Percentiles rank a stretch among this genome's conserved stretches.
Conservation (phyloP, 2,329 filamentous ascomycete genomes). For the Botrytis pseudocinerea region DNA sequence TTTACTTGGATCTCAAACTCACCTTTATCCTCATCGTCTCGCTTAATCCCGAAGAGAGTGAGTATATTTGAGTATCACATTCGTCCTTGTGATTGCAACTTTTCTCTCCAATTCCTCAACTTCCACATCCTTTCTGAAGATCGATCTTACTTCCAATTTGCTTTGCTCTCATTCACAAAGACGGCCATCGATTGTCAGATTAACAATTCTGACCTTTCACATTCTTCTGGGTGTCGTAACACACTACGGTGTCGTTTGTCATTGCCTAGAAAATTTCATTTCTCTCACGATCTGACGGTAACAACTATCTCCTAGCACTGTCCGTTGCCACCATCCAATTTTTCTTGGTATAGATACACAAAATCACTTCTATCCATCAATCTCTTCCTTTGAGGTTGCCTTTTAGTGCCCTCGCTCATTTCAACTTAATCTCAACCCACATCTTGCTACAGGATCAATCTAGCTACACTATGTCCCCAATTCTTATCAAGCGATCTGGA, state of each 20-base stretch:
- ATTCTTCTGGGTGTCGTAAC: neutral
- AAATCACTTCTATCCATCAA: neutral
- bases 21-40: neutral
- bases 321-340: neutral
- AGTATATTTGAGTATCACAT: neutral
- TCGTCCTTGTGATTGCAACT: neutral
- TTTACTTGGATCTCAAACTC: neutral
- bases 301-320: neutral
- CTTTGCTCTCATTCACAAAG: neutral
- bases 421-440: neutral
- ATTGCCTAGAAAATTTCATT: neutral
- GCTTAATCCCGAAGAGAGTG: neutral
- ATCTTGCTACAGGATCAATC: neutral
- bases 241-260: neutral
- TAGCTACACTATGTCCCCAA: neutral
- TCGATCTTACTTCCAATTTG: constrained; percentile 7
- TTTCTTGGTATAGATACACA: neutral
- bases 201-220: neutral
- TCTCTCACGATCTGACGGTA: neutral
- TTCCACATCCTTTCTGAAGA: neutral
- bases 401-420: neutral
- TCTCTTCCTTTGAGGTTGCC: neutral
- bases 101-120: constrained; percentile 6
- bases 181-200: neutral
- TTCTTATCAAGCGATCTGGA: neutral